Percentiles rank a stretch among this genome's conserved stretches.
These are phyloP conservation scores for Anthoceros angustus DNA, from an alignment of 225 moss, liverwort and hornwort species.

Conservation along the genomic window DNA sequence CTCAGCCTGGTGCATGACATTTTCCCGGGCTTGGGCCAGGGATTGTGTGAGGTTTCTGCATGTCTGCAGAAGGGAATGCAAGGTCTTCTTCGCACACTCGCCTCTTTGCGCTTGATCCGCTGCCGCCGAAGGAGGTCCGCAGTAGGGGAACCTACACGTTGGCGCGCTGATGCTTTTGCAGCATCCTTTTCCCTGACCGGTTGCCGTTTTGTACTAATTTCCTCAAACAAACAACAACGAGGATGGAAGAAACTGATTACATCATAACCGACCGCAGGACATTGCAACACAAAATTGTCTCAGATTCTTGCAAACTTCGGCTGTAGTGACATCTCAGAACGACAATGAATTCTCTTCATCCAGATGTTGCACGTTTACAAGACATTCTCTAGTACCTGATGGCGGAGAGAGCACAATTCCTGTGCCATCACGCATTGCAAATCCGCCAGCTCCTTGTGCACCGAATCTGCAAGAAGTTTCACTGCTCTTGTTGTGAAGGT, in stretches of 20 bases:
- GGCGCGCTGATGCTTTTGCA: not conserved
- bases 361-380: too few relatives aligned
- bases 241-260: not conserved
- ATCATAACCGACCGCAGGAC: not conserved
- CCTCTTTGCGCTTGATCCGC: not conserved
- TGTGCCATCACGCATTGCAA: slow-evolving; percentile 3
- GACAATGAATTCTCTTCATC: too few relatives aligned
- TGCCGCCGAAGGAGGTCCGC: not conserved
- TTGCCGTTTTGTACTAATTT: not conserved
- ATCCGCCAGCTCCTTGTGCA: not conserved
- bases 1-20: not conserved
- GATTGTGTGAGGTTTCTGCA: not conserved
- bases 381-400: not conserved
- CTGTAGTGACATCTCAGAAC: too few relatives aligned
- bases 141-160: not conserved
- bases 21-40: not conserved
- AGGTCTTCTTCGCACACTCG: not conserved
- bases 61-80: not conserved
- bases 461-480: not conserved
- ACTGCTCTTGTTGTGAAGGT: not conserved
- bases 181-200: not conserved
- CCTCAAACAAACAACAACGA: not conserved
- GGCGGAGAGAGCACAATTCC: not conserved
- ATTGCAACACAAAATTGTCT: not conserved
- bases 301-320: too few relatives aligned